Evolutionary conservation across 805 yeast genomes (phyloP).

Genomic region (Yarrowia deformans): DNA sequence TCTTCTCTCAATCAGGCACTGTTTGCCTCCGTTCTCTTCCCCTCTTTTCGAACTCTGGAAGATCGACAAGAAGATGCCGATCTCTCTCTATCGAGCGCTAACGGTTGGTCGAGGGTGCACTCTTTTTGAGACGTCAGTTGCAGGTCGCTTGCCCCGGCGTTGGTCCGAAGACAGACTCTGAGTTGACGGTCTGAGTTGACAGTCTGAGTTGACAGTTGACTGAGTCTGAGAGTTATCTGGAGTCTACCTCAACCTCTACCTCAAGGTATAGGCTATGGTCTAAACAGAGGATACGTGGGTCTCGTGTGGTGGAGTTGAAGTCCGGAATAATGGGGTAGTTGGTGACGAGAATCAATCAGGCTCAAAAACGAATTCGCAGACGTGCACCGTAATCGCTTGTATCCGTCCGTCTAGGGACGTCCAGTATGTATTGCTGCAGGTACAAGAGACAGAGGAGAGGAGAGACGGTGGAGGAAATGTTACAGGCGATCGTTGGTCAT

Average conservation of each 20-base stretch:
- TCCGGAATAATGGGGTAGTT: not conserved
- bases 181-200: too few species aligned
- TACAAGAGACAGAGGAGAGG: too few species aligned
- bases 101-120: not conserved
- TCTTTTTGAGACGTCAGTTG: not conserved
- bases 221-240: not conserved
- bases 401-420: too few species aligned
- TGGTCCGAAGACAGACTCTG: not conserved
- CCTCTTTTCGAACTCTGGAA: conserved; percentile 5
- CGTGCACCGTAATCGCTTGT: too few species aligned
- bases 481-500: too few species aligned
- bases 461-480: too few species aligned
- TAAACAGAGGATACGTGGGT: not conserved
- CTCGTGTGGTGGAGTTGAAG: not conserved
- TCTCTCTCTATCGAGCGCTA: conserved; percentile 7
- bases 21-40: not conserved
- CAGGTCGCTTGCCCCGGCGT: not conserved
- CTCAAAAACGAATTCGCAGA: too few species aligned
- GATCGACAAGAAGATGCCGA: not conserved
- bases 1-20: too few species aligned
- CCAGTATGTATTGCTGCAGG: too few species aligned
- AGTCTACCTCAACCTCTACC: not conserved
- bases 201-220: not conserved
- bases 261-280: conserved; percentile 7
- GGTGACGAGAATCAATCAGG: not conserved